A percentile compares a stretch with the other conserved stretches of the same genome.
Conservation (phyloP, 2,329 filamentous ascomycete species). For the Scytalidium lignicola region DNA sequence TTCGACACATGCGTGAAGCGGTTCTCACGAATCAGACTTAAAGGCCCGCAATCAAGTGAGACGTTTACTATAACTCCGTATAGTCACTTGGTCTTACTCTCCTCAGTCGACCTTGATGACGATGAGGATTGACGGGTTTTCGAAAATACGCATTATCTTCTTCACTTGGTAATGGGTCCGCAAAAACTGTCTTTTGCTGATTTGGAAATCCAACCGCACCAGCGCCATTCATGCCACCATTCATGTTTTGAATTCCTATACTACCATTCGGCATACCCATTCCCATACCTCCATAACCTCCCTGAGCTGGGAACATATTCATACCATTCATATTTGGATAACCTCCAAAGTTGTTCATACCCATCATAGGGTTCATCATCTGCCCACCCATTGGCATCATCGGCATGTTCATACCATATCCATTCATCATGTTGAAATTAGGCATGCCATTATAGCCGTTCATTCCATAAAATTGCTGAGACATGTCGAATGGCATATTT, state of each 20-base stretch:
- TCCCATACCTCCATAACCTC: constrained; percentile 17
- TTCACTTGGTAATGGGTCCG: constrained; percentile 51
- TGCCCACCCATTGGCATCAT: constrained; percentile 31
- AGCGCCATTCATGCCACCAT: constrained; percentile 28
- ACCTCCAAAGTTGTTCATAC: constrained; percentile 30
- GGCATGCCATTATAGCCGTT: constrained; percentile 30
- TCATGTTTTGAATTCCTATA: constrained; percentile 29
- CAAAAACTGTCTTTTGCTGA: constrained; percentile 45
- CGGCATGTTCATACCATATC: constrained; percentile 33
- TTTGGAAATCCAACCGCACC: constrained; percentile 42
- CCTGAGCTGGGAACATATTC: constrained; percentile 28
- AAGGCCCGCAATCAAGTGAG: background rate
- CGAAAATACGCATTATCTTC: constrained; percentile 93
- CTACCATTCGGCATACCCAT: constrained; percentile 26
- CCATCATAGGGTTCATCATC: constrained; percentile 35
- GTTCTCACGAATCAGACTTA: constrained; percentile 1
- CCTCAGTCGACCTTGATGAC: constrained; percentile 76
- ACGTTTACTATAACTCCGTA: constrained; percentile 59
- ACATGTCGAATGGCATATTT: constrained; percentile 21
- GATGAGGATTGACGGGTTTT: constrained; percentile 90
- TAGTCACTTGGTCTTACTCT: constrained; percentile 86
- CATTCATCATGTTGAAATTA: constrained; percentile 30
- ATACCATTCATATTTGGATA: constrained; percentile 38
- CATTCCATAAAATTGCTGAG: constrained; percentile 15
- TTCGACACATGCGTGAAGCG: no score